Conservation (phyloP, 2,329 filamentous ascomycete genomes). For the Ceratocystis colombiana region DNA sequence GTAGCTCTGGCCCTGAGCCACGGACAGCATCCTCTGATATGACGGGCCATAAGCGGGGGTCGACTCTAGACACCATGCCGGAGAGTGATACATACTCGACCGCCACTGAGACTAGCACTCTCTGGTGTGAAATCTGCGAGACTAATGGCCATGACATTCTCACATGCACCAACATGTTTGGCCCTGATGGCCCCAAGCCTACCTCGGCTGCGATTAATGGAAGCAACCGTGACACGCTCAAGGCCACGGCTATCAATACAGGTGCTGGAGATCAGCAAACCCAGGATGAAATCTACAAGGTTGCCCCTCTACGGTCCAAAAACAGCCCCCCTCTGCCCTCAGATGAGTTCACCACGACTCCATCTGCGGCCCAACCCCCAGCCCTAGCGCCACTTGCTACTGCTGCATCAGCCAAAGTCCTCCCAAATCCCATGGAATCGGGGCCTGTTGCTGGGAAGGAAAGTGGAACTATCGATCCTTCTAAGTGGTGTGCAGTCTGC, state of each 20-base stretch:
- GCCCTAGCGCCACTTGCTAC: slow-evolving; percentile 27
- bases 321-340: slow-evolving; percentile 27
- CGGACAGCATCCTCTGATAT: slow-evolving; percentile 41
- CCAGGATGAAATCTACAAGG: slow-evolving; percentile 38
- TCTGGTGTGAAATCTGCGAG: slow-evolving; percentile 96
- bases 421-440: slow-evolving; percentile 54
- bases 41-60: slow-evolving; percentile 40
- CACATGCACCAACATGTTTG: slow-evolving; percentile 86
- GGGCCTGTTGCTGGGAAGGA: slow-evolving; percentile 68
- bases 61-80: slow-evolving; percentile 56
- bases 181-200: slow-evolving; percentile 36
- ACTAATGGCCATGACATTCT: slow-evolving; percentile 85
- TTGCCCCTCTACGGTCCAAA: slow-evolving; percentile 46
- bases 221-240: slow-evolving; percentile 26
- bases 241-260: slow-evolving; percentile 13
- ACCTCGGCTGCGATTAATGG: slow-evolving; percentile 25
- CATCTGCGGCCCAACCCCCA: slow-evolving; percentile 10
- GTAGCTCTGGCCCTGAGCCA: slow-evolving; percentile 39
- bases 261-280: slow-evolving; percentile 33
- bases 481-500: slow-evolving; percentile 95
- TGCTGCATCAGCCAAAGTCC: slow-evolving; percentile 38
- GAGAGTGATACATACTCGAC: slow-evolving; percentile 61
- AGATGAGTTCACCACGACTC: not conserved
- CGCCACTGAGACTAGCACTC: slow-evolving; percentile 59
- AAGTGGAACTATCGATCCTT: slow-evolving; percentile 65